Evolutionary conservation across 345 rosid genomes (phyloP), one percentile per base, ranked within the genome.

Genomic region (Linum trigynum): DNA sequence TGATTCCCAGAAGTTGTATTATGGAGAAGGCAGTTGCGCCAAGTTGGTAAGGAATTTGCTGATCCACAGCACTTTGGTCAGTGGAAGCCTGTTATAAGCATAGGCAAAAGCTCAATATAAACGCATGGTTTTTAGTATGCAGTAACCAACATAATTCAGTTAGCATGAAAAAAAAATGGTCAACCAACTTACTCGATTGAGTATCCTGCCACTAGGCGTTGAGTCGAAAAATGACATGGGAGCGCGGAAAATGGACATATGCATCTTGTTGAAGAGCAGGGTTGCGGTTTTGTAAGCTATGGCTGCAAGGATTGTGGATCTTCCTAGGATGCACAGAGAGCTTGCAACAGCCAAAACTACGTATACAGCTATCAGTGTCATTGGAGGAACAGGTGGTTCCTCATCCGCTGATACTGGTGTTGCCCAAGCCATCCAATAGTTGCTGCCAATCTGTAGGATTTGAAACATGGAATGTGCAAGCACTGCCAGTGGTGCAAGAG

Each of bases 351-450:
- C 81, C 62, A 89, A 70, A 57, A 72, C 79, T 41, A 80, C 83
- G 59, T 80, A 89, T 11, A 89, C 92, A 39, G 78, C 56, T 65
- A 89, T 71, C 38, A 89, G 69, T 7, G 80, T 84, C 2, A 72
- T 69, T 64, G 65, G 57, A 41, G 76, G 74, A 64, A 86, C 92
- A 16, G 62, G 67, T 66, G 94, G 87, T 68, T 84, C 72, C 14
- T 51, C 73, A 68, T 81, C 86, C 63, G 61, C 72, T 0, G 91
- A 86, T 64, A 79, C 76, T 0, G 91, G 91, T 69, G 88, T 81
- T 65, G 82, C 96, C 94, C 85, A 84, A 17, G 89, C 89, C 94
- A 89, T 89, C 96, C 89, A 89, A 61, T 89, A 86, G 67, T 86
- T 86, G 82, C 94, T 86, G 40, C 91, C 89, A 38, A 86, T 89